Evolutionary conservation across 768 basidiomycete species (phyloP), one percentile per base, ranked within the genome.

Genomic region (Mycena galopus): DNA sequence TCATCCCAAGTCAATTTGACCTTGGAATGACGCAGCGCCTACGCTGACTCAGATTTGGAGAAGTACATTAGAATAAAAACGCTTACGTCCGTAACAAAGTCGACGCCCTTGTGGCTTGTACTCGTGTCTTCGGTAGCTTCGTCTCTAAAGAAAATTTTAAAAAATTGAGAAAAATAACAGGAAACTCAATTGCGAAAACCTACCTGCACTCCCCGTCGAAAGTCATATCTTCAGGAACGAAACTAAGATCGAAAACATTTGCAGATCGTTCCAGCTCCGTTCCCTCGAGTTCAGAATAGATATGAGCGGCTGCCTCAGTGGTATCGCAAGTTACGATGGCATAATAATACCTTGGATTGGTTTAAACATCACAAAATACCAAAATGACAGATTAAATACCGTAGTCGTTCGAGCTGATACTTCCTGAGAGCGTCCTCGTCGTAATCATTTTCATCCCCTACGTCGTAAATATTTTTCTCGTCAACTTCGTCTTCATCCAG

Each of bases 1-100:
- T 96, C 95, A 75, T 99, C 98, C 98, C 98, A 99, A 6, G 97
- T 98, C 35, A 99, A 88, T 78, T 95, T 98, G 71, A 99, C 97
- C 85, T 96, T 98, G 17, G 98, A 99, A 80, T 99, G 97, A 7
- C 97, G 93, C 7, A 99, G 89, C 12, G 97, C 97, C 96, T 98
- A 8, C 32, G 10, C 6, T 9, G 23, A 27, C 33, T 27, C 29
- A 29, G 56, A 39, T 51, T 12, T 51, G 11, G 44, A 30, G n/a
- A 29, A 17, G 14, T 60, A 23, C 39, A n/a, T 12, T 47, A 16
- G n/a, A 21, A n/a, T 59, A 32, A 35, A 23, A 58, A 12, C 32
- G 84, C 94, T 79, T 78, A 96, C 97, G 78, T 97, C 95, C 2
- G 98, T 99, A 35, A 93, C 91, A 78, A 97, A 99, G 60, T 99